A percentile compares a stretch with the other conserved stretches of the same genome.
These are phyloP conservation scores for Luffa aegyptiaca DNA, from an alignment of 306 rosid species.

Conservation along the genomic window DNA sequence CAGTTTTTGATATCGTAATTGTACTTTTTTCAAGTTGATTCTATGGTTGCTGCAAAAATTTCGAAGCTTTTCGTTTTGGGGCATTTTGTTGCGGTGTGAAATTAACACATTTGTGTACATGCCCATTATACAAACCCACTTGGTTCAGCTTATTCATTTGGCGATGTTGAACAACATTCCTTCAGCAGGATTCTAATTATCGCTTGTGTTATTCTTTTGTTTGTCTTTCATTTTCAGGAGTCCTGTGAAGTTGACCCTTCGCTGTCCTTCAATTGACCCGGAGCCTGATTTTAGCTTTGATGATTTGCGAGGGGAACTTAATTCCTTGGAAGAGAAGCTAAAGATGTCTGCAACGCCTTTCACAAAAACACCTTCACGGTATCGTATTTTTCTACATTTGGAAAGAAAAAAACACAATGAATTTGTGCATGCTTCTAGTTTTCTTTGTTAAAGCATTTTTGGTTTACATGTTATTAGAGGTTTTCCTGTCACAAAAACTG, in stretches of 20 bases:
- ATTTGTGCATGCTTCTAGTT: not conserved
- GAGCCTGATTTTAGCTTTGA: not conserved
- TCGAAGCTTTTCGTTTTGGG: not conserved
- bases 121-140: not conserved
- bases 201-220: not conserved
- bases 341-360: slow-evolving; percentile 27
- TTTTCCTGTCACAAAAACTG: slow-evolving; percentile 18
- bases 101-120: not conserved
- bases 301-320: not conserved
- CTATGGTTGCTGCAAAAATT: not conserved
- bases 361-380: slow-evolving; percentile 35
- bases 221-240: not conserved
- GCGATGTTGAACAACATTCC: not conserved
- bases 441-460: slow-evolving; percentile 9
- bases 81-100: not conserved
- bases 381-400: not conserved
- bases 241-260: not conserved
- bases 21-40: not conserved
- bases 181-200: not conserved
- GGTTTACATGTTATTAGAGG: slow-evolving; percentile 7
- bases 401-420: not conserved
- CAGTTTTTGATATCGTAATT: not conserved
- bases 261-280: not conserved
- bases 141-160: not conserved
- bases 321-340: slow-evolving; percentile 26